Base-by-base conservation (phyloP, 345 rosid genomes). In the Rhizophora apiculata region DNA sequence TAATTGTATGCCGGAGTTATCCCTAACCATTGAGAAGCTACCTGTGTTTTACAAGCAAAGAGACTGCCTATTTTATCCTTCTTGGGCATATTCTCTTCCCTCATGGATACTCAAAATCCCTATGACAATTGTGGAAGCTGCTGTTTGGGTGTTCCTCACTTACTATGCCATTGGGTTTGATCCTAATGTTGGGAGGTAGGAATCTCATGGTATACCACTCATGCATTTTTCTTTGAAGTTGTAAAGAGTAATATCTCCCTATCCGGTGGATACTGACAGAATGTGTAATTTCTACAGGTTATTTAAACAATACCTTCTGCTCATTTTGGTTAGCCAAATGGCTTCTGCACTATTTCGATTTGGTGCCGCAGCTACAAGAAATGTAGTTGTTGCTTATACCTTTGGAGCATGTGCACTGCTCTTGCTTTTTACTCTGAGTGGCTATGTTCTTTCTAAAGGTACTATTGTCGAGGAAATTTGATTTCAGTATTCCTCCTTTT, bases 31-130 rank as follows among this genome's bases (percentile, higher is more conserved):
- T 60, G 80, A 73, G 43, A 89, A 83, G 76, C 97, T 92, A 78
- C 90, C 93, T 13, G 85, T 87, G 60, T 91, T 91, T 66, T 89
- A 79, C 86, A 91, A 89, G 77, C 93, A 89, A 80, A 76, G 91
- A 67, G 91, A 86, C 60, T 81, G 81, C 11, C 76, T 77, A 30
- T 89, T 89, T 81, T 89, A 71, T 76, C 96, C 97, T 46, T 55
- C 89, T 2, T 91, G 97, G 97, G 83, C 85, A 6, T 89, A 85
- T 77, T 81, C 91, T 74, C 73, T 91, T 46, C 96, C 97, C 9
- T 39, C 89, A 58, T 91, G 97, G 95, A 84, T 91, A 58, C 83
- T 89, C 37, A 86, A 89, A 72, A 85, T 86, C 64, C 97, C 97
- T 18, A 76, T 87, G 69, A 67, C 91, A 34, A 70, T 89, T 19